These are phyloP conservation scores for Melaleuca alternifolia DNA, from an alignment of 345 rosid species.

Conservation along the genomic window DNA sequence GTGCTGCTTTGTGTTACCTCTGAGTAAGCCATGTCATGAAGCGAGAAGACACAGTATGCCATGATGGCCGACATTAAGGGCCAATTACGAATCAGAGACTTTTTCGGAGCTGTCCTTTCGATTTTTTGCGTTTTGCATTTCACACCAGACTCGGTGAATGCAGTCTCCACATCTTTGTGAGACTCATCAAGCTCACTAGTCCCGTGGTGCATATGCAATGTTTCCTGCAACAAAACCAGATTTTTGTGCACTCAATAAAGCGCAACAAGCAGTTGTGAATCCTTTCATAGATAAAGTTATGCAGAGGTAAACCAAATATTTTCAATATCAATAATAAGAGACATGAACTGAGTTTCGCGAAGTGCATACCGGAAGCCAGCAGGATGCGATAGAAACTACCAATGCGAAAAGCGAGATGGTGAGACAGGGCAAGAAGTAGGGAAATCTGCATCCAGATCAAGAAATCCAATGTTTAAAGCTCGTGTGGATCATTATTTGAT, in stretches of 20 bases:
- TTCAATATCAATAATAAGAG: neutral
- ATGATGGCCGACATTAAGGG: constrained; percentile 82
- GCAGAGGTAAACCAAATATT: neutral
- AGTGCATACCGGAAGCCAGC: constrained; percentile 67
- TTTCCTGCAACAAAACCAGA: constrained; percentile 35
- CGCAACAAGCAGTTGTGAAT: neutral
- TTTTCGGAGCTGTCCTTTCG: constrained; percentile 12
- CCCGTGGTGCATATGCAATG: constrained; percentile 50
- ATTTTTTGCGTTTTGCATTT: constrained; percentile 7
- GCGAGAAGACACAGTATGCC: constrained; percentile 78
- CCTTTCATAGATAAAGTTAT: neutral
- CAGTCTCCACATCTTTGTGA: constrained; percentile 26
- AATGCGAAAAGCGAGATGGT: constrained; percentile 54
- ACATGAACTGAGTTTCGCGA: neutral
- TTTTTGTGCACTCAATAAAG: neutral
- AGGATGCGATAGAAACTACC: constrained; percentile 34
- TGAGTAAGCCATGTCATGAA: constrained; percentile 90
- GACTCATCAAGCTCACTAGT: constrained; percentile 18
- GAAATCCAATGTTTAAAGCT: neutral
- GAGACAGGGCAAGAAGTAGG: constrained; percentile 68
- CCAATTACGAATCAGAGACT: constrained; percentile 68
- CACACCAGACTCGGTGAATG: neutral
- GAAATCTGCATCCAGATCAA: constrained; percentile 45
- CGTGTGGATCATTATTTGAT: neutral
- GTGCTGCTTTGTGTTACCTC: constrained; percentile 36